Evolutionary conservation across 805 yeast genomes (phyloP).

Genomic region (Isabelozyma pseudorhagii): DNA sequence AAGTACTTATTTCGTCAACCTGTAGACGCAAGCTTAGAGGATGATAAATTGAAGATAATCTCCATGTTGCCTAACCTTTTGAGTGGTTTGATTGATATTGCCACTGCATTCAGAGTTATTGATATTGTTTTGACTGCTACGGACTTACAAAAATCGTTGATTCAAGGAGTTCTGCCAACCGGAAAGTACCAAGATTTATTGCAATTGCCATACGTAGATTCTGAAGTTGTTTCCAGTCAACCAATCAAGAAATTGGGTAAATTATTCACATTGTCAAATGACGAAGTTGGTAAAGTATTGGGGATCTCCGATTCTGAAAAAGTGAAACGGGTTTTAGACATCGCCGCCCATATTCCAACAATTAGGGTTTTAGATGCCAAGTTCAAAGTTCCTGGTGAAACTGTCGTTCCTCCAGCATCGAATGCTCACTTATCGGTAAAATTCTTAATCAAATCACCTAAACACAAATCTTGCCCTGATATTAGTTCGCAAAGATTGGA

Average conservation of each 20-base stretch:
- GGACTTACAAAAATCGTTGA: constrained; percentile 65
- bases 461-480: constrained; percentile 55
- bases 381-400: constrained; percentile 87
- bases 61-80: constrained; percentile 64
- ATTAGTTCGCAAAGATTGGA: constrained; percentile 38
- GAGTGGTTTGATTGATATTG: constrained; percentile 74
- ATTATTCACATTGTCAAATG: constrained; percentile 55
- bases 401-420: constrained; percentile 58
- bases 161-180: constrained; percentile 68
- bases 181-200: constrained; percentile 59
- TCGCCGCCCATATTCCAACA: constrained; percentile 66
- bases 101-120: constrained; percentile 71
- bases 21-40: constrained; percentile 18
- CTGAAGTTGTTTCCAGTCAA: constrained; percentile 39
- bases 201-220: constrained; percentile 76
- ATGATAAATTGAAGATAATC: constrained; percentile 53
- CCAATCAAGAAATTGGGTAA: constrained; percentile 66
- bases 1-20: constrained; percentile 57
- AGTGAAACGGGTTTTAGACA: constrained; percentile 46
- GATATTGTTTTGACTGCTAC: constrained; percentile 60
- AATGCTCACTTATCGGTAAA: constrained; percentile 73
- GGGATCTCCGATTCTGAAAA: constrained; percentile 49
- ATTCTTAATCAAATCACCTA: constrained; percentile 71
- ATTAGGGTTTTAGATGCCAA: constrained; percentile 66
- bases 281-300: constrained; percentile 52